A percentile compares a stretch with the other conserved stretches of the same genome.
Evolutionary conservation across 768 basidiomycete species (phyloP).

Genomic region (Nidularia sp.): DNA sequence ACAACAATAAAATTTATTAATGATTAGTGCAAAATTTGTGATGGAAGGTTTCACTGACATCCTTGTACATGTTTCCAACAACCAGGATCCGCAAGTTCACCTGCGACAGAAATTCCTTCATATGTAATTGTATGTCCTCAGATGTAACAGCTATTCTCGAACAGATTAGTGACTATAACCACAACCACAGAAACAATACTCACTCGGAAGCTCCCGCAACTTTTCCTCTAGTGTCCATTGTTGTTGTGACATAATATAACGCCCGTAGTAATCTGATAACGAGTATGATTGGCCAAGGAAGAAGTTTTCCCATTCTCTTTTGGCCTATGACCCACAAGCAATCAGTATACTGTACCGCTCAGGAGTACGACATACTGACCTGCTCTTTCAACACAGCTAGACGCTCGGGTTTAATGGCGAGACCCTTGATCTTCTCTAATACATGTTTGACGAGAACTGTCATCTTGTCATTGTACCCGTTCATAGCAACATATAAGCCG

Average conservation of each 20-base stretch:
- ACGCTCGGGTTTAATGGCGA: constrained; percentile 66
- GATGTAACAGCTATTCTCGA: constrained; percentile 55
- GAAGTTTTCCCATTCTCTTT: constrained; percentile 83
- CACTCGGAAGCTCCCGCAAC: constrained; percentile 69
- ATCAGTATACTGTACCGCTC: neutral
- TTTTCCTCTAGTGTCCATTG: constrained; percentile 79
- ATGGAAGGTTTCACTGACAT: constrained; percentile 43
- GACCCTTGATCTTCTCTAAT: constrained; percentile 58
- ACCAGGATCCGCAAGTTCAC: constrained; percentile 72
- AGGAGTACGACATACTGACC: constrained; percentile 31
- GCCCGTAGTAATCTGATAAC: constrained; percentile 72
- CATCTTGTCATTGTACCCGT: constrained; percentile 93
- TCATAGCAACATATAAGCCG: constrained; percentile 63
- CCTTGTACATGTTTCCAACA: constrained; percentile 80
- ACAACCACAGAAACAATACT: constrained; percentile 19
- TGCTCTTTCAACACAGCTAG: constrained; percentile 83
- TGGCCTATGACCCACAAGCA: constrained; percentile 41
- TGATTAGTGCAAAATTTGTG: neutral
- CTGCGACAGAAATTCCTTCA: constrained; percentile 52
- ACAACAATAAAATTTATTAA: constrained; percentile 5
- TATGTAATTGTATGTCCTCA: constrained; percentile 67
- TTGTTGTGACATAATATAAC: constrained; percentile 65
- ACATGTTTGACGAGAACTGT: constrained; percentile 69
- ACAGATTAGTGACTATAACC: neutral
- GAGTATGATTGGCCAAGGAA: constrained; percentile 80